Evolutionary conservation across 2,329 filamentous ascomycete species (phyloP).

Genomic region (Hyphodiscus sp.): DNA sequence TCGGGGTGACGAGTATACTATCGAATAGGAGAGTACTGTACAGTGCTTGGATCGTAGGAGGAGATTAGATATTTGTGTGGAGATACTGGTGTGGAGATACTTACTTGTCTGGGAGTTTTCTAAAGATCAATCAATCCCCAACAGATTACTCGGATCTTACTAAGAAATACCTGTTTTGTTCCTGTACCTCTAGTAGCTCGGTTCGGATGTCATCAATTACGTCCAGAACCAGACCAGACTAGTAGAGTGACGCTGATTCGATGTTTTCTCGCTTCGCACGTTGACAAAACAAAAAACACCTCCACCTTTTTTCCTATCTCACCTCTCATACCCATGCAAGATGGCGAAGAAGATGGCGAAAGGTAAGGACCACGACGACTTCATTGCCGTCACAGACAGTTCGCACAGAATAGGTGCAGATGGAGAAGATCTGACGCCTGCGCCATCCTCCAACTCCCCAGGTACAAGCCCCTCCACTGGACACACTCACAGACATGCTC

Average conservation of each 20-base stretch:
- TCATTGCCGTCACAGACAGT: neutral
- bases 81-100: no score
- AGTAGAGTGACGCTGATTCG: neutral
- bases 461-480: neutral
- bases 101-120: neutral
- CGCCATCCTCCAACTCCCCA: neutral
- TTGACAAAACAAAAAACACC: neutral
- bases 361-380: neutral
- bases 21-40: no score
- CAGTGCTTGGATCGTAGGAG: no score
- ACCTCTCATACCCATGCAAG: no score
- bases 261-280: neutral
- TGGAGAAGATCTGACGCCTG: neutral
- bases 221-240: neutral
- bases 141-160: no score
- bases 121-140: neutral
- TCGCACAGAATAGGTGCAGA: neutral
- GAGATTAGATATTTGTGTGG: no score
- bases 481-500: neutral
- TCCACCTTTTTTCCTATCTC: neutral
- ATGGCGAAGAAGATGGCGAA: neutral
- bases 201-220: no score
- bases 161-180: no score
- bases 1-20: no score
- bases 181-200: no score